Evolutionary conservation across 129 eudicot species (phyloP).

Genomic region (Lonicera japonica): DNA sequence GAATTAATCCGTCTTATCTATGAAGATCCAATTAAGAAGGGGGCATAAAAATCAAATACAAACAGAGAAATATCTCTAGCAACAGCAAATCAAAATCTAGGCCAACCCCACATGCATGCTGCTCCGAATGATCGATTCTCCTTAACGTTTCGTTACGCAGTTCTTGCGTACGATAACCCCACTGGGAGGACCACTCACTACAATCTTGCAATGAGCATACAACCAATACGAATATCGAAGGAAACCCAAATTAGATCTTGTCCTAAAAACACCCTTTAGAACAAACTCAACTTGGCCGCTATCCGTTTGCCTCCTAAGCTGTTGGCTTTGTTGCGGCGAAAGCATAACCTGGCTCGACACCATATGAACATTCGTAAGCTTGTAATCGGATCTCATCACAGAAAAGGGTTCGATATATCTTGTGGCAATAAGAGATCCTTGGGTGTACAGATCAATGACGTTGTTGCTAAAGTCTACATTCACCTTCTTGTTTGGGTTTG

Average conservation of each 20-base stretch:
- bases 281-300: slow-evolving; percentile 46
- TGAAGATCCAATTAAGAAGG: too few relatives aligned
- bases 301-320: slow-evolving; percentile 43
- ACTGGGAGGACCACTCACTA: slow-evolving; percentile 64
- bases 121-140: too few relatives aligned
- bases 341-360: slow-evolving; percentile 68
- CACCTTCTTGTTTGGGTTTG: slow-evolving; percentile 76
- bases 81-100: too few relatives aligned
- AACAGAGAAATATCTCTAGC: too few relatives aligned
- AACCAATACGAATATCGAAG: slow-evolving; percentile 74
- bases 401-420: slow-evolving; percentile 58
- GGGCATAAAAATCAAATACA: too few relatives aligned
- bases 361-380: slow-evolving; percentile 53
- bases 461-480: slow-evolving; percentile 55
- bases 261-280: slow-evolving; percentile 42
- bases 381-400: slow-evolving; percentile 27
- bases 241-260: slow-evolving; percentile 54
- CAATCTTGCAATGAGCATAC: slow-evolving; percentile 53
- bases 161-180: slow-evolving; percentile 54
- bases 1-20: too few relatives aligned
- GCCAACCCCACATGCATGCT: too few relatives aligned
- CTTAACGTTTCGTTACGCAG: slow-evolving; percentile 53
- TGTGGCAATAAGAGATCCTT: slow-evolving; percentile 47
- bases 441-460: slow-evolving; percentile 49
- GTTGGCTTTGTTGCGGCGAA: slow-evolving; percentile 29